Conservation (phyloP, 805 yeast genomes). For the Hanseniaspora occidentalis region DNA sequence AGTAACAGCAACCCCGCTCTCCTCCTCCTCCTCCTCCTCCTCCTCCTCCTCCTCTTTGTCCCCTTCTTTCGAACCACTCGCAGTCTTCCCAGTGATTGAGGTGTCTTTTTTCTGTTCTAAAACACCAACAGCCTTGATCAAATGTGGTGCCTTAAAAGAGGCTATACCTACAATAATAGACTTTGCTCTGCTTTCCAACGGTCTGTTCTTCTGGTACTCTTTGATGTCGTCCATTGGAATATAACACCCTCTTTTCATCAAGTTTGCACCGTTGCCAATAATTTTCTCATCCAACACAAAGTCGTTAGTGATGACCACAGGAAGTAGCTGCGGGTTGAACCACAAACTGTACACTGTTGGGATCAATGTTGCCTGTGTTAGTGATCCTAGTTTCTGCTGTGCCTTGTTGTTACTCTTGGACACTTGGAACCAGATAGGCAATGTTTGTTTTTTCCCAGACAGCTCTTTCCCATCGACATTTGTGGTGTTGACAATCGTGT, state of each 20-base stretch:
- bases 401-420: background rate
- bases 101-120: conserved; percentile 37
- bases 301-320: conserved; percentile 57
- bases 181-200: conserved; percentile 20
- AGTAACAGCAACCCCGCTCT: conserved; percentile 66
- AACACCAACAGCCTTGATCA: conserved; percentile 60
- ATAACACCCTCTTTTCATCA: conserved; percentile 56
- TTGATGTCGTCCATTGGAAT: conserved; percentile 21
- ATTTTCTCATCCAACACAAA: conserved; percentile 48
- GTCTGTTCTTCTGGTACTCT: conserved; percentile 1
- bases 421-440: conserved; percentile 1
- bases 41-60: conserved; percentile 19
- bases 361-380: conserved; percentile 17
- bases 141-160: conserved; percentile 43
- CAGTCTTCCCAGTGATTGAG: too few relatives aligned
- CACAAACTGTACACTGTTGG: conserved; percentile 72
- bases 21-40: conserved; percentile 37
- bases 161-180: conserved; percentile 67
- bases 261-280: conserved; percentile 66
- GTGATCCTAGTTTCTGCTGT: background rate
- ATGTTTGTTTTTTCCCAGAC: background rate
- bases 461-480: too few relatives aligned
- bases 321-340: conserved; percentile 51
- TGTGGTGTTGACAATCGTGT: background rate
- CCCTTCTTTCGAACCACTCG: too few relatives aligned